These are phyloP conservation scores for Ceratocystis huliohia DNA, from an alignment of 2,329 filamentous ascomycete genomes.

Conservation along the genomic window DNA sequence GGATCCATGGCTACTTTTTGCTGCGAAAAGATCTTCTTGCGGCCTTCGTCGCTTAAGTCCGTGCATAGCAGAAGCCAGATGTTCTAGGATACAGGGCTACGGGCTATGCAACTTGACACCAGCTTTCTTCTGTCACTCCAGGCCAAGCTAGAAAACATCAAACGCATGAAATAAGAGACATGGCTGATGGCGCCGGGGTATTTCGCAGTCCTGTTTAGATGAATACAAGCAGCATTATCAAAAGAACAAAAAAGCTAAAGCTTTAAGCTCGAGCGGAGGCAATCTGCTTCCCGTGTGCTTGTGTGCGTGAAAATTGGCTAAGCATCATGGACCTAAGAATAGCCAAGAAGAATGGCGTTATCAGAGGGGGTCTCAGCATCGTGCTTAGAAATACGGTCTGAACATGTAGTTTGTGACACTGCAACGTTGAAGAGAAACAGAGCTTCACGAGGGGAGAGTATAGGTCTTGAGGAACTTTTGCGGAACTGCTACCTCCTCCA, in stretches of 20 bases:
- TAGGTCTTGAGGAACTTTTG: background rate
- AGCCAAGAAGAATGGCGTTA: background rate
- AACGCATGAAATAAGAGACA: background rate
- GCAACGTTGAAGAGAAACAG: background rate
- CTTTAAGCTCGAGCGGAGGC: background rate
- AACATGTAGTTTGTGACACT: background rate
- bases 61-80: background rate
- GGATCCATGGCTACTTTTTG: conserved; percentile 3
- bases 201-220: too few relatives aligned
- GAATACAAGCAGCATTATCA: background rate
- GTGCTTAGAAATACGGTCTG: background rate
- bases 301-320: background rate
- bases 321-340: background rate
- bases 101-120: background rate
- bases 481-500: conserved; percentile 1
- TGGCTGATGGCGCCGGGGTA: background rate
- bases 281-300: background rate
- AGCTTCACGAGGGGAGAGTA: background rate
- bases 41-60: background rate
- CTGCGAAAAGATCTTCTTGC: background rate
- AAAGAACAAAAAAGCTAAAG: background rate
- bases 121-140: background rate
- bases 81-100: background rate
- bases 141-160: too few relatives aligned
- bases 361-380: background rate